Evolutionary conservation across 805 yeast species (phyloP).

Genomic region (Starmerella potacharoeniae): DNA sequence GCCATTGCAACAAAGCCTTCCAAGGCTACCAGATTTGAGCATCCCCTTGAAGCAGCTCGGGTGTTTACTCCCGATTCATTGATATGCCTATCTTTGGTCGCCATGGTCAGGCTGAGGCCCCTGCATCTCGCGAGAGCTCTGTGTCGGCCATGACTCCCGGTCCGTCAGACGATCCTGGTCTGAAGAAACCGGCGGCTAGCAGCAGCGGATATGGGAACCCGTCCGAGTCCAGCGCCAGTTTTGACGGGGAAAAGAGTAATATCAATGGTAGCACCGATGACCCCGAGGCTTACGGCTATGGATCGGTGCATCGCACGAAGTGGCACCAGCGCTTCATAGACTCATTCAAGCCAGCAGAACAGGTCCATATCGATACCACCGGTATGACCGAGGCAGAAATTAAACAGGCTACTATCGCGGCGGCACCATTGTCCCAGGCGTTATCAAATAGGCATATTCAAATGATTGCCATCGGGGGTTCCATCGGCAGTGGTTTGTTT

Average conservation of each 20-base stretch:
- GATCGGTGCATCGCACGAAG: not conserved
- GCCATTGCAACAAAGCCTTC: not conserved
- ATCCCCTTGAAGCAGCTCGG: not conserved
- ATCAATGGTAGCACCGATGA: not conserved
- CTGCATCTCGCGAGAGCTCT: not conserved
- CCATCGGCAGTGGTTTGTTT: slow-evolving; percentile 63
- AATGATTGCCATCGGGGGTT: slow-evolving; percentile 69
- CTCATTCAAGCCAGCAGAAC: slow-evolving; percentile 20
- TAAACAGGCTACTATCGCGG: slow-evolving; percentile 12
- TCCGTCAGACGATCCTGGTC: not conserved
- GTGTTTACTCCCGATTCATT: not conserved
- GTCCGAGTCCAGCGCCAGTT: not conserved
- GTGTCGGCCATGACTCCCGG: not conserved
- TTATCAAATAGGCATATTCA: slow-evolving; percentile 23
- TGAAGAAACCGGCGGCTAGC: not conserved
- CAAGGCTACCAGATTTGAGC: not conserved
- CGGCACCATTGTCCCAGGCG: slow-evolving; percentile 27
- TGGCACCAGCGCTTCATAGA: slow-evolving; percentile 10
- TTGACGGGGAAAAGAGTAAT: not conserved
- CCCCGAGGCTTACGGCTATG: not conserved
- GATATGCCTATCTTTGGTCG: not conserved
- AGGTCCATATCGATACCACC: slow-evolving; percentile 16
- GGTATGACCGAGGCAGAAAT: slow-evolving; percentile 22
- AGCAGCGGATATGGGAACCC: not conserved
- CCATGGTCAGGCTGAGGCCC: not conserved